Conservation (phyloP, 345 rosid species). For the Sonneratia caseolaris region DNA sequence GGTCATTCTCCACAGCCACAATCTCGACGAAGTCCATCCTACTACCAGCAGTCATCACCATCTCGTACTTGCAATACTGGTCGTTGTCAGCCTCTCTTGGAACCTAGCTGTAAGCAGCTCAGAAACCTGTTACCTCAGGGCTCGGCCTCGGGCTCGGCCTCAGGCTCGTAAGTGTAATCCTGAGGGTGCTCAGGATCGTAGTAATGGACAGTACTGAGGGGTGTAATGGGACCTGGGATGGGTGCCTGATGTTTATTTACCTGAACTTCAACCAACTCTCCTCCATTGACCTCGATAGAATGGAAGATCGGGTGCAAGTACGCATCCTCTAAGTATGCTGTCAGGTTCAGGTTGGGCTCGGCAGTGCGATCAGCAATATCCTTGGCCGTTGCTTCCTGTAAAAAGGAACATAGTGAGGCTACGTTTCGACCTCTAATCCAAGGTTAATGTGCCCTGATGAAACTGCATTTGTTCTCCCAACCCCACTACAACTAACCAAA, state of each 20-base stretch:
- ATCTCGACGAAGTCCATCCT: background rate
- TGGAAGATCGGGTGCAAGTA: conserved; percentile 90
- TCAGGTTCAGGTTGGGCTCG: conserved; percentile 48
- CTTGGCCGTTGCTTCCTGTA: conserved; percentile 91
- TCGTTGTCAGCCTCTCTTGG: background rate
- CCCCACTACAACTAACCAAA: too few species aligned
- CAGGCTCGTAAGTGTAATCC: background rate
- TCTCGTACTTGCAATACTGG: background rate
- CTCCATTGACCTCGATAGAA: conserved; percentile 50
- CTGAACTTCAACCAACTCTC: conserved; percentile 35
- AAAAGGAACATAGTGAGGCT: background rate
- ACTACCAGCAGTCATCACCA: background rate
- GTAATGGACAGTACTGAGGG: background rate
- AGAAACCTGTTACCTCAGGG: background rate
- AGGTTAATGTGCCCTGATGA: too few species aligned
- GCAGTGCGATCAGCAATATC: conserved; percentile 47
- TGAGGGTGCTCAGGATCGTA: background rate
- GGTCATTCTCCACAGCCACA: background rate
- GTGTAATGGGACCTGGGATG: background rate
- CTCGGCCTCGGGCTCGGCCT: background rate
- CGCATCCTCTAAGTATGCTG: conserved; percentile 75
- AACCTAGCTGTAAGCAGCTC: background rate
- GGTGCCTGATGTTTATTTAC: conserved; percentile 23
- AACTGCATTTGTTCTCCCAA: too few species aligned
- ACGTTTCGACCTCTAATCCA: too few species aligned